Evolutionary conservation across 352 stramenopile genomes (phyloP).

Genomic region (Phytophthora pistaciae): DNA sequence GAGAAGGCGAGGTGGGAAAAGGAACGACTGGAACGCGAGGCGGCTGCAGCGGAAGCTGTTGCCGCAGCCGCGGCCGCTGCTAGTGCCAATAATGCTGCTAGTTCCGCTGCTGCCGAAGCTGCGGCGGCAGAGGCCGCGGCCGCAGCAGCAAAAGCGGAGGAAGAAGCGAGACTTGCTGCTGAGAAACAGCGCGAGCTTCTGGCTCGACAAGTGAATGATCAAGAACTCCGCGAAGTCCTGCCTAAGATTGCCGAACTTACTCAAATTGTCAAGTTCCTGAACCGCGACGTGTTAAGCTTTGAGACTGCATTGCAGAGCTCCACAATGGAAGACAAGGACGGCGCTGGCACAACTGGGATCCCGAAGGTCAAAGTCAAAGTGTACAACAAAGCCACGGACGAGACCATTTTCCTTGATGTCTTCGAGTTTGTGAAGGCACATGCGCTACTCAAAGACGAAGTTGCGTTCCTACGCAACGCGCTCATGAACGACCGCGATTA

Average conservation of each 20-base stretch:
- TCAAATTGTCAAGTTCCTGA: slow-evolving; percentile 92
- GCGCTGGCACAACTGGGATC: slow-evolving; percentile 45
- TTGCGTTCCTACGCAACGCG: slow-evolving; percentile 92
- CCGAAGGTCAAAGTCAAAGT: slow-evolving; percentile 94
- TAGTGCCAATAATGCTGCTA: slow-evolving; percentile 22
- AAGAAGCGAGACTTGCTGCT: slow-evolving; percentile 36
- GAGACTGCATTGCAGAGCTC: slow-evolving; percentile 91
- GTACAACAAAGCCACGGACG: slow-evolving; percentile 87
- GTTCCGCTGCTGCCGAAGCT: slow-evolving; percentile 26
- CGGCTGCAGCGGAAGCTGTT: slow-evolving; percentile 26
- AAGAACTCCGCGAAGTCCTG: slow-evolving; percentile 93
- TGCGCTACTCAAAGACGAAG: slow-evolving; percentile 85
- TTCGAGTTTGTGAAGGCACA: slow-evolving; percentile 94
- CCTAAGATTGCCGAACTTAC: slow-evolving; percentile 94
- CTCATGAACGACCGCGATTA: slow-evolving; percentile 92
- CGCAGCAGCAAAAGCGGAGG: slow-evolving; percentile 46
- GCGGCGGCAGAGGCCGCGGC: slow-evolving; percentile 47
- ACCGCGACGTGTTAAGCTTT: slow-evolving; percentile 92
- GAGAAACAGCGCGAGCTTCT: slow-evolving; percentile 76
- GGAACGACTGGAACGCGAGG: slow-evolving; percentile 70
- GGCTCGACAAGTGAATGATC: slow-evolving; percentile 87
- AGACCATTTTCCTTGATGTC: slow-evolving; percentile 93
- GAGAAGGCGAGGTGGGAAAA: slow-evolving; percentile 91
- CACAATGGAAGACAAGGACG: slow-evolving; percentile 52
- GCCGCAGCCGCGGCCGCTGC: slow-evolving; percentile 44